Evolutionary conservation across 2,329 filamentous ascomycete species (phyloP).

Genomic region (Coleophoma eucalyptorum): DNA sequence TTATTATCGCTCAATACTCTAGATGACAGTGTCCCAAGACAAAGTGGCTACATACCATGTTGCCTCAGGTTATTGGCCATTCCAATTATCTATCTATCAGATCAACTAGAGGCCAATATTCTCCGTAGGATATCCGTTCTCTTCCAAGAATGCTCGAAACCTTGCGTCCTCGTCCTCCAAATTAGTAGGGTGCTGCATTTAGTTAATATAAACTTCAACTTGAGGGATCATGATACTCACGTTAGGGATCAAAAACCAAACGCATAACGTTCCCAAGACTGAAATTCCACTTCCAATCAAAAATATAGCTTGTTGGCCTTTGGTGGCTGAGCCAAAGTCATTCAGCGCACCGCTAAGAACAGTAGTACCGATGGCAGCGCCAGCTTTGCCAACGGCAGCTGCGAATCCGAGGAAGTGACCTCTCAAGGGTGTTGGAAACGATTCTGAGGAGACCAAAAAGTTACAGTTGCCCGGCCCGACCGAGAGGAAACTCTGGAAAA

Average conservation of each 20-base stretch:
- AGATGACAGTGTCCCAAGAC: too few species aligned
- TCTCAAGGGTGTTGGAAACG: conserved; percentile 29
- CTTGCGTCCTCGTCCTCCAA: conserved; percentile 1
- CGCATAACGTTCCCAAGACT: neutral
- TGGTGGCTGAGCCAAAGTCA: neutral
- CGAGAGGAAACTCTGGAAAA: conserved; percentile 28
- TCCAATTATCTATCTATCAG: too few species aligned
- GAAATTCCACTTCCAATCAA: conserved; percentile 1
- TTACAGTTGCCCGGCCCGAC: conserved; percentile 31
- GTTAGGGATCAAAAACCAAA: conserved; percentile 1
- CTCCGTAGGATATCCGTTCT: conserved; percentile 1
- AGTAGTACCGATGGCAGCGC: conserved; percentile 30
- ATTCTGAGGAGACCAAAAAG: conserved; percentile 27
- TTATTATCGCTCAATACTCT: too few species aligned
- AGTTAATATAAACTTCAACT: too few species aligned
- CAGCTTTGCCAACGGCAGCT: conserved; percentile 30
- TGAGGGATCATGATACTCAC: neutral
- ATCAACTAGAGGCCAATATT: neutral
- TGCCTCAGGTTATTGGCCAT: too few species aligned
- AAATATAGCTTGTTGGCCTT: conserved; percentile 1
- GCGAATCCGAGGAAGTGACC: conserved; percentile 29
- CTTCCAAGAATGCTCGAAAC: conserved; percentile 1
- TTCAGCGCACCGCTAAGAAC: conserved; percentile 13
- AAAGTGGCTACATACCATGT: too few species aligned
- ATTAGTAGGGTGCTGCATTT: neutral